Conservation (phyloP, 2,329 filamentous ascomycete species). For the Dactylellina sp. region DNA sequence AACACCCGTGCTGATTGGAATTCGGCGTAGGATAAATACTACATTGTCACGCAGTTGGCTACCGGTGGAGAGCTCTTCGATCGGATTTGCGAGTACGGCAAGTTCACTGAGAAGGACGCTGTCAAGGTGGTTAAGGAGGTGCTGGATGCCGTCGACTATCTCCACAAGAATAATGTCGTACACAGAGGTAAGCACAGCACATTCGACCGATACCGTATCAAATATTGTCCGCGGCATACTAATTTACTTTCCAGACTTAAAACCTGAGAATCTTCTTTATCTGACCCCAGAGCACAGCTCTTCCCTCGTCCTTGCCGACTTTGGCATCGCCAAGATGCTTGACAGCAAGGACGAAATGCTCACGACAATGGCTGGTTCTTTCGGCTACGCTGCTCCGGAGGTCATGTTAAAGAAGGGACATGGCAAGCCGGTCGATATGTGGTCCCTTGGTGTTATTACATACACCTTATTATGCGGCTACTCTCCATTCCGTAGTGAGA, state of each 20-base stretch:
- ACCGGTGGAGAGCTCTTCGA: conserved; percentile 97
- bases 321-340: conserved; percentile 98
- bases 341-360: conserved; percentile 90
- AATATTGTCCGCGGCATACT: conserved; percentile 39
- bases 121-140: conserved; percentile 96
- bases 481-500: conserved; percentile 96
- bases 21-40: conserved; percentile 87
- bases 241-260: conserved; percentile 76
- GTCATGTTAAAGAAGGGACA: conserved; percentile 98
- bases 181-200: conserved; percentile 77
- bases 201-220: background rate
- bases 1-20: conserved; percentile 6
- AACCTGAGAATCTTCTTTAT: conserved; percentile 97
- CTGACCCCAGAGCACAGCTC: conserved; percentile 81
- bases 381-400: conserved; percentile 96
- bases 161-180: conserved; percentile 94
- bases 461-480: conserved; percentile 98
- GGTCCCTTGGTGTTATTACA: conserved; percentile 98
- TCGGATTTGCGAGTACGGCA: conserved; percentile 96
- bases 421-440: conserved; percentile 98
- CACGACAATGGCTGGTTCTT: conserved; percentile 98
- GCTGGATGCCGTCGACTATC: conserved; percentile 89
- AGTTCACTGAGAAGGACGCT: conserved; percentile 98
- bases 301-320: conserved; percentile 91
- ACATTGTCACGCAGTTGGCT: conserved; percentile 96